Base-by-base conservation (phyloP, 768 basidiomycete genomes). In the Coprinopsis marcescibilis region DNA sequence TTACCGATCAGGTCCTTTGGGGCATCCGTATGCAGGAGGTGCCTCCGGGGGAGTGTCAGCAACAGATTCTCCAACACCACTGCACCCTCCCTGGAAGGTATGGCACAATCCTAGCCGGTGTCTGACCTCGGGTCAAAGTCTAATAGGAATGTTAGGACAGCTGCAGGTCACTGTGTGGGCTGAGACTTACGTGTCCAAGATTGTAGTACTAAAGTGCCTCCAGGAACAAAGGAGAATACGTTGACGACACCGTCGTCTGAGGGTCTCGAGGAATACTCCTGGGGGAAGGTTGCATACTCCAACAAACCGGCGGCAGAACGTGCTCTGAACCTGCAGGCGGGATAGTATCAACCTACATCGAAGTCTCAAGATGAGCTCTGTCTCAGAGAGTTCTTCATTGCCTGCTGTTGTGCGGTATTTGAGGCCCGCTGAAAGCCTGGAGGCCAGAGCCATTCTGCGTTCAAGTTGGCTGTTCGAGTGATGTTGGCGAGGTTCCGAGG, bases 21-120 rank as follows among this genome's bases (percentile, higher is more conserved):
- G 66, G 55, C 74, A 75, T 17, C 69, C 72, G 27, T 49, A 65
- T 6, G 71, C 72, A 43, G 70, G 44, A n/a, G 61, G 64, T 1
- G 67, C 57, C 58, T 76, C 76, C n/a, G 72, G 57, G 10, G 75
- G 75, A 2, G 72, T 76, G 52, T 75, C 73, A 14, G 54, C 52
- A 46, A 77, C 72, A 20, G 40, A 48, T 54, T 77, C 74, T 21
- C 73, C 75, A 24, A 63, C 37, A 53, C 45, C 50, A n/a, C 48
- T 41, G 62, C 68, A 75, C 19, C 72, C 71, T 33, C 73, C 73
- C 56, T 80, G 71, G 71, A 77, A 78, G 23, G 77, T 76, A 61
- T 78, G 76, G 61, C 68, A 78, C 20, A 78, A 66, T 21, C 78
- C 77, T 49, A 76, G 61, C 77, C 78, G 79, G 63, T 79, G 77